These are phyloP conservation scores for Russula foetens DNA, from an alignment of 768 basidiomycete species.

Conservation along the genomic window DNA sequence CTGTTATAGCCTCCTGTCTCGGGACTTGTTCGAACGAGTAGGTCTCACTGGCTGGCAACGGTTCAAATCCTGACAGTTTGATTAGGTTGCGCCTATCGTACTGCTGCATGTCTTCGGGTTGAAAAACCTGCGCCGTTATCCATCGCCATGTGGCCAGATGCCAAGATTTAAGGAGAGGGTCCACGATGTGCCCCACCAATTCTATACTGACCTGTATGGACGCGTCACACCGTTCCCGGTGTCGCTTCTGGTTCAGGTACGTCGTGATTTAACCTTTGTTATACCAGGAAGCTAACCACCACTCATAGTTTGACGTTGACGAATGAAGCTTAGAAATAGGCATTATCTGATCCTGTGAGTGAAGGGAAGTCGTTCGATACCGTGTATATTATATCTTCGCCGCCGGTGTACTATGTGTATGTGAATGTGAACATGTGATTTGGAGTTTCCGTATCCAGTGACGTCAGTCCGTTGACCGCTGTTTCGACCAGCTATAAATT, in stretches of 20 bases:
- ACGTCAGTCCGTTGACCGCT: too few species aligned
- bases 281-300: not conserved
- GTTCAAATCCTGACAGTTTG: not conserved
- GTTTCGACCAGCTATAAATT: too few species aligned
- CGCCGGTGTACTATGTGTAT: too few species aligned
- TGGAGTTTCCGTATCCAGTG: not conserved
- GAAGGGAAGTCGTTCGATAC: too few species aligned
- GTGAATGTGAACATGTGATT: not conserved
- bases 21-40: constrained; percentile 13
- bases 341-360: too few species aligned
- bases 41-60: not conserved
- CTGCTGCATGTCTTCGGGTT: constrained; percentile 18
- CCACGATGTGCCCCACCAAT: constrained; percentile 5
- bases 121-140: constrained; percentile 15
- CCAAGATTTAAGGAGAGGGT: not conserved
- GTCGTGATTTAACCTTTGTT: not conserved
- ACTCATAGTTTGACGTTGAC: constrained; percentile 5
- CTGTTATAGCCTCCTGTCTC: constrained; percentile 9
- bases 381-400: too few species aligned
- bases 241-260: constrained; percentile 22
- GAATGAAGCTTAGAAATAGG: not conserved
- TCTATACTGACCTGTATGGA: constrained; percentile 16
- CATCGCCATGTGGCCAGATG: constrained; percentile 15
- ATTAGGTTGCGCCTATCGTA: constrained; percentile 13
- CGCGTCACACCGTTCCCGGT: constrained; percentile 21